These are phyloP conservation scores for Sclerotinia nivalis DNA, from an alignment of 2,329 filamentous ascomycete genomes.

Conservation along the genomic window DNA sequence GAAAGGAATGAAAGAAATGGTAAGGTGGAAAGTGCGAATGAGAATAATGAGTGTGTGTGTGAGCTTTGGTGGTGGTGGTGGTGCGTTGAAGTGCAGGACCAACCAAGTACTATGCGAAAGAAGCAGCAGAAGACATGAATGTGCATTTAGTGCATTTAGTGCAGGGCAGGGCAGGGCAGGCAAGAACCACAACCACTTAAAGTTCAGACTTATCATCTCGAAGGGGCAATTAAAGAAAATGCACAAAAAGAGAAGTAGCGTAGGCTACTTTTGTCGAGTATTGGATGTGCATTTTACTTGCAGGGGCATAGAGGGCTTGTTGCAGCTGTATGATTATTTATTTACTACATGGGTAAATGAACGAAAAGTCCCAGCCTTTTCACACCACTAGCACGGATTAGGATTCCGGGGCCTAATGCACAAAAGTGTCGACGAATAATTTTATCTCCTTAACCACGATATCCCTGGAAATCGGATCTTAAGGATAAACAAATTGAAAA, in stretches of 20 bases:
- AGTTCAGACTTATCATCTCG: not conserved
- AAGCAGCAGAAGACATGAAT: not conserved
- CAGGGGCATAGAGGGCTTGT: not conserved
- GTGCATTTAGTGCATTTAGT: not conserved
- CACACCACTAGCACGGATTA: not conserved
- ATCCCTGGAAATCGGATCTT: not conserved
- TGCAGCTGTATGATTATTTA: not conserved
- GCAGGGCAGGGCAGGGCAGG: not conserved
- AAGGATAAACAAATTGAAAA: not conserved
- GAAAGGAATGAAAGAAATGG: not conserved
- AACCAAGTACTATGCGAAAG: conserved; percentile 1
- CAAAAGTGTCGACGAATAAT: not conserved
- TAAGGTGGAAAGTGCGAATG: not conserved
- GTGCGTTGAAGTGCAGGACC: not conserved
- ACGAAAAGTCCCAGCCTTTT: not conserved
- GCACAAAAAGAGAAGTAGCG: not conserved
- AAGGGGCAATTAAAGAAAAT: conserved; percentile 12
- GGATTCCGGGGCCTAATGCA: not conserved
- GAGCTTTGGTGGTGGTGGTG: not conserved
- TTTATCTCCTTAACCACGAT: not conserved
- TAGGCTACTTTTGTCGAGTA: conserved; percentile 1
- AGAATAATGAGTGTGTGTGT: not conserved
- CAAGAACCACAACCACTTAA: not conserved
- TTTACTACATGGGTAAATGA: not conserved
- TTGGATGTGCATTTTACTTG: not conserved